phyloP scores from a whole-genome alignment of 2,329 filamentous ascomycete species.

The Penicillium palitans region DNA sequence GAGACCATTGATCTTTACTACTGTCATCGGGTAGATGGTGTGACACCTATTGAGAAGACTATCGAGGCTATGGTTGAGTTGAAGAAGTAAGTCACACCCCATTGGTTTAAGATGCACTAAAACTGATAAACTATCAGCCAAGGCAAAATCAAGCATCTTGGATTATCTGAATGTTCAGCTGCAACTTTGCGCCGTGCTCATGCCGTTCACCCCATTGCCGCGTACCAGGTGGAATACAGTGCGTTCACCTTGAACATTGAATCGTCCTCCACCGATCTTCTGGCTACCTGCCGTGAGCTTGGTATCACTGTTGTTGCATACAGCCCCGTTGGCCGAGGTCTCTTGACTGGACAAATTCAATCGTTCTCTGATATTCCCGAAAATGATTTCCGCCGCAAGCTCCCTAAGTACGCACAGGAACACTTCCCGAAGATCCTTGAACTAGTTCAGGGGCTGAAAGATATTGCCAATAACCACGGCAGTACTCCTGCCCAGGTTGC shows the following conservation, averaged over 20 bases:
- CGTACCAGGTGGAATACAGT: conserved; percentile 52
- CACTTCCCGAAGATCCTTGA: conserved; percentile 57
- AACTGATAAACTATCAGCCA: conserved; percentile 19
- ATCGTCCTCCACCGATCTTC: conserved; percentile 37
- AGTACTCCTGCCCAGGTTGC: conserved; percentile 59
- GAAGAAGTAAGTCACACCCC: conserved; percentile 33
- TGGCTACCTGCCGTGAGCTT: conserved; percentile 50
- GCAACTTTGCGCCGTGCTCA: conserved; percentile 49
- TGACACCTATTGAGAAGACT: conserved; percentile 49
- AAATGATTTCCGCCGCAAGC: conserved; percentile 49
- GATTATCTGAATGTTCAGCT: conserved; percentile 47
- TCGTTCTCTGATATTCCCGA: conserved; percentile 48
- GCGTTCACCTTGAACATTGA: conserved; percentile 50
- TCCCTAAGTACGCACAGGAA: conserved; percentile 52
- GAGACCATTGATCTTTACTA: conserved; percentile 47
- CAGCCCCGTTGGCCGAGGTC: conserved; percentile 43
- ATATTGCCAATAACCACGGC: conserved; percentile 55
- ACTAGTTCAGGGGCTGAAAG: conserved; percentile 51
- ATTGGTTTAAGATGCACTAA: too few relatives aligned
- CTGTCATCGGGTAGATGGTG: conserved; percentile 46
- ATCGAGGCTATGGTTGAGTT: conserved; percentile 47
- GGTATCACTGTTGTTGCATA: conserved; percentile 47
- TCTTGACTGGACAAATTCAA: conserved; percentile 40
- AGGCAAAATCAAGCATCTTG: conserved; percentile 53
- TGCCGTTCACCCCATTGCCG: conserved; percentile 47